Evolutionary conservation across 257 asterid species (phyloP).

Genomic region (Sherardia arvensis): DNA sequence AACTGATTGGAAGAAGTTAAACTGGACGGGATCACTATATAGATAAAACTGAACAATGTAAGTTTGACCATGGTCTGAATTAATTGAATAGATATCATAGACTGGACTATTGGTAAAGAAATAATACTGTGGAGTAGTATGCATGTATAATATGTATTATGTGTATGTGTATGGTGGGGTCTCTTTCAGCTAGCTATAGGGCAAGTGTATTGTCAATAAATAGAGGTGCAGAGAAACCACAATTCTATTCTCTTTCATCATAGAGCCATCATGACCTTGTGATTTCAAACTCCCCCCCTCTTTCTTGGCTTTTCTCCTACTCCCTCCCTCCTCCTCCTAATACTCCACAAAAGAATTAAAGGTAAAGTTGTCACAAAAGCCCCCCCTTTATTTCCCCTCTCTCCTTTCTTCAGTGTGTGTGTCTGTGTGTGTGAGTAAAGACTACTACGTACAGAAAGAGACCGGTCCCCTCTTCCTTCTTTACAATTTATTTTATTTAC

Average conservation of each 20-base stretch:
- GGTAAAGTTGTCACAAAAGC: too few relatives aligned
- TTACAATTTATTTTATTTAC: too few relatives aligned
- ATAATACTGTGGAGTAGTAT: too few relatives aligned
- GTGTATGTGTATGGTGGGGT: too few relatives aligned
- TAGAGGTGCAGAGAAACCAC: slow-evolving; percentile 78
- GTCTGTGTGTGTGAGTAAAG: background rate
- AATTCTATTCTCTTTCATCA: slow-evolving; percentile 91
- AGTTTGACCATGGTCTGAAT: too few relatives aligned
- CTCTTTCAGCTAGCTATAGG: slow-evolving; percentile 32
- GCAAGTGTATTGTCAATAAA: slow-evolving; percentile 59
- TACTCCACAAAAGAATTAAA: background rate
- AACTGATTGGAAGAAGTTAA: too few relatives aligned
- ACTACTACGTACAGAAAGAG: background rate
- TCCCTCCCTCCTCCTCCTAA: too few relatives aligned
- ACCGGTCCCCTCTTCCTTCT: background rate
- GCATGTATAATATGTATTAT: too few relatives aligned
- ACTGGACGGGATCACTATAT: too few relatives aligned
- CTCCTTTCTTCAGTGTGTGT: slow-evolving; percentile 9
- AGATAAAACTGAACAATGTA: too few relatives aligned
- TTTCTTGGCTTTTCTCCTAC: slow-evolving; percentile 30
- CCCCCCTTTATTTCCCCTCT: slow-evolving; percentile 19
- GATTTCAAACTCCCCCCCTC: slow-evolving; percentile 22
- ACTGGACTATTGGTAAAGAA: too few relatives aligned
- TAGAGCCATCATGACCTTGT: slow-evolving; percentile 65
- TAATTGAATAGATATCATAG: too few relatives aligned